Conservation (phyloP, 208 protist genomes). For the Leishmania major region DNA sequence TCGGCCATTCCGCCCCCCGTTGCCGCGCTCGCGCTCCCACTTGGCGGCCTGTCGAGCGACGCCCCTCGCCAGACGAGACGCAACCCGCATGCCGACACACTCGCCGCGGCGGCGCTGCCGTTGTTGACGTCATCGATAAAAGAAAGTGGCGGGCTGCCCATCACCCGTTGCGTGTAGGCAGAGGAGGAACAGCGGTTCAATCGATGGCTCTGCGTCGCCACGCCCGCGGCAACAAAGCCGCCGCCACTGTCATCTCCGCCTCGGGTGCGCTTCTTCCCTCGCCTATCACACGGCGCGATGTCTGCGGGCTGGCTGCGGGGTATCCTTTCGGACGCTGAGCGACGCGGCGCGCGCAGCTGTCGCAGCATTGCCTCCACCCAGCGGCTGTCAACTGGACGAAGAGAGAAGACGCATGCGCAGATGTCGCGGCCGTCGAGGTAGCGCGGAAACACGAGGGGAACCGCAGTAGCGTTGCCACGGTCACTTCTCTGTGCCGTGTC, state of each 20-base stretch:
- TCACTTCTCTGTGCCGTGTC: background rate
- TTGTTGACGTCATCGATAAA: background rate
- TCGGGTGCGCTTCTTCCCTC: background rate
- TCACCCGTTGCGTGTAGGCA: conserved; percentile 4
- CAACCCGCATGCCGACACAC: conserved; percentile 1
- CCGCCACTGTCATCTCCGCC: background rate
- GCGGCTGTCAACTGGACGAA: background rate
- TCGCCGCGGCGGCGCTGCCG: background rate
- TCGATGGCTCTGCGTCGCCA: background rate
- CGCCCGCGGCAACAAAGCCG: background rate
- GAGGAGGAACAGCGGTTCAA: too few relatives aligned
- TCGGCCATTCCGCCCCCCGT: background rate
- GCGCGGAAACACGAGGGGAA: conserved; percentile 3
- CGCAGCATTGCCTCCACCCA: conserved; percentile 7
- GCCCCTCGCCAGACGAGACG: background rate
- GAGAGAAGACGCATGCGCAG: conserved; percentile 6
- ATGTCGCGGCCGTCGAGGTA: conserved; percentile 4
- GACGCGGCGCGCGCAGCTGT: background rate
- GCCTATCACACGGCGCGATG: background rate
- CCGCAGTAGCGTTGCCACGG: background rate
- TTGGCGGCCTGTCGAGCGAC: background rate
- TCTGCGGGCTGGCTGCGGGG: background rate
- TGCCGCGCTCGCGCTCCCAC: background rate
- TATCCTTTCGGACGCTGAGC: background rate
- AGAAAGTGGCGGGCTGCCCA: background rate